Base-by-base conservation (phyloP, 495 filamentous ascomycete genomes). In the Penicillium manginii region DNA sequence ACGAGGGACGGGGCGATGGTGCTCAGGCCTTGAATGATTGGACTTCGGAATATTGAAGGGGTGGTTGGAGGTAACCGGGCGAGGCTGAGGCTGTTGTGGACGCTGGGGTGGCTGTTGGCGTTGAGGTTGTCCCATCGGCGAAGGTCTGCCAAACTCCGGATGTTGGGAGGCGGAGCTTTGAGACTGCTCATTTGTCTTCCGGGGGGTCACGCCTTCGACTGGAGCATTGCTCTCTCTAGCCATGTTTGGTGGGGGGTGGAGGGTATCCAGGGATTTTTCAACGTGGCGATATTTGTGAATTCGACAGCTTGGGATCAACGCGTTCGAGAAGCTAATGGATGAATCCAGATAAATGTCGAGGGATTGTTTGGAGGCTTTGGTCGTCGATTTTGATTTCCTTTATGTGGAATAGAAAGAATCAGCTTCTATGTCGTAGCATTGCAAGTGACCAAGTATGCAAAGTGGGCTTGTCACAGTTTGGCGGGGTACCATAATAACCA, bases 141-240 rank as follows among this genome's bases (percentile, higher is more conserved):
- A 86, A 2, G 84, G 72, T 59, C 83, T 83, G 26, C 85, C 85
- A 60, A 88, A 88, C 63, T 88, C 81, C 37, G 83, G 81, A 39
- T 81, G 68, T 3, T 73, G 64, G 18, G 64, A 53, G 29, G 66
- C 39, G 9, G 67, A 47, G 21, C 68, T 48, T 23, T 60, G 65
- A 21, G 63, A 48, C n/a, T 72, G 64, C 29, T 71, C 65, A 23
- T 70, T 66, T 23, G 69, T 66, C 31, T 63, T 70, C 32, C 61
- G 60, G 37, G 74, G 73, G 23, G 72, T 75, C 33, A 67, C 57
- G n/a, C 68, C 62, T 33, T 73, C 71, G 22, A 51, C 55, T 14
- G 77, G 75, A 18, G 73, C 72, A 48, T 63, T 72, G 56, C 73
- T 76, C 74, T 80, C 77, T 62, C 68, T 69, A 3, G 76, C 77